Evolutionary conservation across 768 basidiomycete species (phyloP), one percentile per base, ranked within the genome.

Genomic region (Infundibulicybe gibba): DNA sequence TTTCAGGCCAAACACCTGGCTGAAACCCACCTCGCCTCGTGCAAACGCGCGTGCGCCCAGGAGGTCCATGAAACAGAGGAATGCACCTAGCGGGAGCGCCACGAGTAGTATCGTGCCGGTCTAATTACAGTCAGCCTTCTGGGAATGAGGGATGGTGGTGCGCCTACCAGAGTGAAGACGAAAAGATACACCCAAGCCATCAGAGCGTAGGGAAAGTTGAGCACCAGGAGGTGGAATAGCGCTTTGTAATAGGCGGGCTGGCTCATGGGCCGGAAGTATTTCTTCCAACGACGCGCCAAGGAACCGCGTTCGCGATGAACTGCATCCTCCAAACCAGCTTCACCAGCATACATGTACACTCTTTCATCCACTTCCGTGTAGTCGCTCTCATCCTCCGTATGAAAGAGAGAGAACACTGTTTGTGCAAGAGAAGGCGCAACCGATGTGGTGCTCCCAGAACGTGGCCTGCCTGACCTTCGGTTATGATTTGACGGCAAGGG

Each of bases 141-240:
- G 17, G 4, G 40, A 31, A 33, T 15, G 32, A 33, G n/a, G 13
- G 40, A n/a, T n/a, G 32, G 39, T 35, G 19, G 15, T 41, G n/a
- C 35, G 35, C 17, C 17, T 38, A 90, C 89, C 63, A 92, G 65
- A 0, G 89, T 91, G 56, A 90, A 86, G 10, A 88, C 80, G 54
- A 91, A 89, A 13, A 87, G 68, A 59, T 80, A 90, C 9, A 89
- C 59, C 83, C 85, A 90, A n/a, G 86, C 84, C n/a, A 70, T 59
- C 49, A 91, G 64, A 13, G 86, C 86, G 55, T 78, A 90, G 0
- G 88, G 88, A 56, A 92, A 88, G 63, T 92, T 91, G 55, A 91
- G 40, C 19, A 86, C 68, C 35, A 81, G 59, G 16, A 92, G 71
- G 60, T 92, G 90, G 45, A 88, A 75, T 20, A 87, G 62, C 0